Conservation (phyloP, 345 rosid genomes). For the Brassica rapa region DNA sequence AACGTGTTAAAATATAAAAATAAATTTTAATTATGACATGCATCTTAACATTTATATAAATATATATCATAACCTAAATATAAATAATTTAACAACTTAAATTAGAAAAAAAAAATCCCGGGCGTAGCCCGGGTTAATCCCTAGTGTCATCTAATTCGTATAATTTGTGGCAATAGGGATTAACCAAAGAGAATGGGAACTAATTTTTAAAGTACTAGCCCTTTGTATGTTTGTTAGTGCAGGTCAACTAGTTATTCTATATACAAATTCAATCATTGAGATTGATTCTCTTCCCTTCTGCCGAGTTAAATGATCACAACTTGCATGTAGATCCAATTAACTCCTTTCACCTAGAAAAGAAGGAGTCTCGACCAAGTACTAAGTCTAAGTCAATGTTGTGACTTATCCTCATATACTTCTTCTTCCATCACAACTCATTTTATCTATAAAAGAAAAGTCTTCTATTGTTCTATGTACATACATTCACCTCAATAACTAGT, state of each 20-base stretch:
- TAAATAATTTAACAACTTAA: too few relatives aligned
- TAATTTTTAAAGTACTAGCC: not conserved
- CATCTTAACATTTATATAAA: too few relatives aligned
- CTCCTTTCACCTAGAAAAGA: not conserved
- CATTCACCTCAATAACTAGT: not conserved
- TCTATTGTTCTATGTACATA: not conserved
- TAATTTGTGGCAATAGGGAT: not conserved
- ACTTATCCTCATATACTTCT: not conserved
- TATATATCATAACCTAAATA: too few relatives aligned
- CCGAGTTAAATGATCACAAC: not conserved
- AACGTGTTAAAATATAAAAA: too few relatives aligned
- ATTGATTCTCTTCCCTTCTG: not conserved
- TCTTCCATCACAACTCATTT: not conserved
- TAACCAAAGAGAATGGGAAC: not conserved
- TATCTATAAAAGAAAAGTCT: not conserved
- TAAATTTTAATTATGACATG: too few relatives aligned
- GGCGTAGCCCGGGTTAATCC: too few relatives aligned
- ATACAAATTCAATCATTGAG: not conserved
- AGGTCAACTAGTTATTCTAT: not conserved
- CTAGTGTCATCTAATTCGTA: not conserved
- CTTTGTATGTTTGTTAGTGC: not conserved
- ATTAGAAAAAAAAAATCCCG: too few relatives aligned
- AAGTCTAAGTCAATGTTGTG: not conserved
- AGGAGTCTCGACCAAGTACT: not conserved
- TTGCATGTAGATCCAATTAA: constrained; percentile 5